A percentile compares a stretch with the other conserved stretches of the same genome.
Evolutionary conservation across 2,329 filamentous ascomycete genomes (phyloP).

Genomic region (Arthrobotrys entomopaga): DNA sequence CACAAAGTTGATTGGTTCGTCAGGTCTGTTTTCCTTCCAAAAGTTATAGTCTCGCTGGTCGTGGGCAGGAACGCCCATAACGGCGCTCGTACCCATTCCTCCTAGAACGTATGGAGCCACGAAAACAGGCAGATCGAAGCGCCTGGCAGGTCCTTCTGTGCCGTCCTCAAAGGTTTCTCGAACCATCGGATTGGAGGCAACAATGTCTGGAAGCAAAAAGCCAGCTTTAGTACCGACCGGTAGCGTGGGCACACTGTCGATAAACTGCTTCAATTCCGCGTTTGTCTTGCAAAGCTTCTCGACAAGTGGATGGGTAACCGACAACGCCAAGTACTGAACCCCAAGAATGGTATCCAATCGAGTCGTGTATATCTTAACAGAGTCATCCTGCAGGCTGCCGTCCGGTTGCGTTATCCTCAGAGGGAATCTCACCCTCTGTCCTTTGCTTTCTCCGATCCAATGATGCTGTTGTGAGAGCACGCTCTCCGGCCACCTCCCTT

Average conservation of each 20-base stretch:
- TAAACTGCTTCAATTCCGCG: conserved; percentile 72
- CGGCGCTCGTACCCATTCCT: conserved; percentile 85
- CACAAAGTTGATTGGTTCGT: conserved; percentile 71
- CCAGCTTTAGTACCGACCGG: conserved; percentile 67
- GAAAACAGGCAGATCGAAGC: conserved; percentile 75
- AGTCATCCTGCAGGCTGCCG: conserved; percentile 61
- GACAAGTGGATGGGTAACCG: conserved; percentile 77
- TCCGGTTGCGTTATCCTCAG: conserved; percentile 60
- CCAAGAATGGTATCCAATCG: conserved; percentile 87
- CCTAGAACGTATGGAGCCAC: conserved; percentile 86
- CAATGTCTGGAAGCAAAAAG: conserved; percentile 56
- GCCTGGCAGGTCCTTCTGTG: conserved; percentile 61
- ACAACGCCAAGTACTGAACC: conserved; percentile 84
- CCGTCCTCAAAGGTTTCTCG: conserved; percentile 34
- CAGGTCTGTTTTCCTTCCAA: conserved; percentile 75
- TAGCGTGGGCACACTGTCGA: conserved; percentile 69
- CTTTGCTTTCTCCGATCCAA: conserved; percentile 84
- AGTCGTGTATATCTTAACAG: conserved; percentile 81
- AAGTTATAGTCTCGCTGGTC: conserved; percentile 82
- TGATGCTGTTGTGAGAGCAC: conserved; percentile 85
- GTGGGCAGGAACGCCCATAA: conserved; percentile 92
- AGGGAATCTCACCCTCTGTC: conserved; percentile 76
- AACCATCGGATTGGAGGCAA: conserved; percentile 45
- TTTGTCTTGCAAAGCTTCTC: conserved; percentile 70
- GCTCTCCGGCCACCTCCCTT: conserved; percentile 80